Base-by-base conservation (phyloP, 805 yeast genomes). In the Millerago galiae region DNA sequence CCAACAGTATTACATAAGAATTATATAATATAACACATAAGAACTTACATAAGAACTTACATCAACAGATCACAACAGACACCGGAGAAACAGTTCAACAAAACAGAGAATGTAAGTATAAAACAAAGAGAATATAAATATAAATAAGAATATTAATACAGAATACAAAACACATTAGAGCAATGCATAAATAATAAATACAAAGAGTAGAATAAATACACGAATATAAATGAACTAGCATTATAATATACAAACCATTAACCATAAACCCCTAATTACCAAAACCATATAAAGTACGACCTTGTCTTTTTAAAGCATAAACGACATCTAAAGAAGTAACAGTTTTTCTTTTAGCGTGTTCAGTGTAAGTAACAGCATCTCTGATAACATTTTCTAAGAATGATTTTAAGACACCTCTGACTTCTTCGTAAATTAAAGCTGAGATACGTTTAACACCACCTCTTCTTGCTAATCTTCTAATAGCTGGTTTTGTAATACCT, bases 381-480 rank as follows among this genome's bases (percentile, higher is more conserved):
- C 97, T 88, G 75, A 91, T 91, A 59, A 93, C 96, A 66, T 86
- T 83, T 74, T 88, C 96, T 68, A 91, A 81, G 84, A 91, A 91
- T 45, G 95, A 77, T 77, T 90, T 90, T 57, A 91, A 78, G 58
- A 93, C 97, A 59, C 84, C 90, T 79, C 99, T 89, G 65, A 93
- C 96, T 77, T 91, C 97, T 75, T 91, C 99, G 78, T 91, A 91
- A 70, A 91, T 91, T 68, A 90, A 77, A 70, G 96, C 98, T 53
- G 98, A 91, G 65, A 91, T 91, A 86, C 99, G 96, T 84, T 91
- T 91, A 67, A 91, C 99, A 90, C 99, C 99, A 77, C 99, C 99
- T 87, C 99, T 89, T 83, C 99, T 91, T 42, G 99, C 99, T 63
- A 91, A 83, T 87, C 99, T 91, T 80, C 99, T 89, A 68, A 91